phyloP scores from a whole-genome alignment of 2,329 filamentous ascomycete genomes.

The Pseudocercospora musae region DNA sequence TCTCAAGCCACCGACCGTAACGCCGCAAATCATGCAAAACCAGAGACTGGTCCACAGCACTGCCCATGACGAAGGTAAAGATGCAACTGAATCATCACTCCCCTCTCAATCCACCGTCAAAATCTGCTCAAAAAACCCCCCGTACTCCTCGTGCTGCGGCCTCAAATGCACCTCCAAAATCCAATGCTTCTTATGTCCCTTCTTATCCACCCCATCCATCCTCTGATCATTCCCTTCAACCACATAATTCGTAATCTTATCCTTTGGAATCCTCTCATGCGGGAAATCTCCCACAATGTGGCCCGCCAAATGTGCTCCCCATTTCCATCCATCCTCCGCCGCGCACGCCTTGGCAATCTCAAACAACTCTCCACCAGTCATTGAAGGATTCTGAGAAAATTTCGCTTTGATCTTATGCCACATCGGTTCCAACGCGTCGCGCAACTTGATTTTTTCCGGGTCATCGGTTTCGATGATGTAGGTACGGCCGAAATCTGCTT shows the following conservation, averaged over 20 bases:
- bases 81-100: not conserved
- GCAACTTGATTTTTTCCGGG: conserved; percentile 43
- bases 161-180: conserved; percentile 51
- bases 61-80: not conserved
- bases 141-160: conserved; percentile 39
- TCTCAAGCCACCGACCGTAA: conserved; percentile 7
- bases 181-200: conserved; percentile 47
- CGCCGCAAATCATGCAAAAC: not conserved
- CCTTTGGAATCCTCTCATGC: conserved; percentile 51
- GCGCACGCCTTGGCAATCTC: conserved; percentile 38
- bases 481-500: conserved; percentile 54
- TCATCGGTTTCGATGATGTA: conserved; percentile 49
- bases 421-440: conserved; percentile 47
- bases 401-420: conserved; percentile 46
- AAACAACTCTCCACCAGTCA: conserved; percentile 51
- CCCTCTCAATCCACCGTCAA: conserved; percentile 13
- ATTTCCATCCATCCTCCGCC: conserved; percentile 42
- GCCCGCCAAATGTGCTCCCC: conserved; percentile 46
- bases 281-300: conserved; percentile 53
- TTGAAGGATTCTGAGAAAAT: conserved; percentile 41
- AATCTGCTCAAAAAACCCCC: conserved; percentile 45
- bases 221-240: conserved; percentile 43
- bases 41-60: not conserved
- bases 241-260: conserved; percentile 47
- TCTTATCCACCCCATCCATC: conserved; percentile 41